A percentile compares a stretch with the other conserved stretches of the same genome.
Conservation (phyloP, 1,139 yeast genomes). For the Pichia sp. region DNA sequence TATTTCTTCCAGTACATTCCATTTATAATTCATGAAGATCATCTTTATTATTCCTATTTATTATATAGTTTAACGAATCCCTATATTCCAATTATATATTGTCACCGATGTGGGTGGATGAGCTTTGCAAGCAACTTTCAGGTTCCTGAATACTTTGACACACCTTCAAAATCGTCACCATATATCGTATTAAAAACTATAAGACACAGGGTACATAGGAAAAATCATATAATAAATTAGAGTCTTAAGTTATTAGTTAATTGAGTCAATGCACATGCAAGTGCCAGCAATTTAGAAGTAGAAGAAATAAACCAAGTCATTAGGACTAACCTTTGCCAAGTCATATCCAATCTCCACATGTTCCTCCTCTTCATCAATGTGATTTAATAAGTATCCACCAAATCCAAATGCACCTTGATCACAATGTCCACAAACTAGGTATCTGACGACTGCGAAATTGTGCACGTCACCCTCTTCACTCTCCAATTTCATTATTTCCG, state of each 20-base stretch:
- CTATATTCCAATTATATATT: too few relatives aligned
- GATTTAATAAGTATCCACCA: constrained; percentile 38
- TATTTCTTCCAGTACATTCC: constrained; percentile 4
- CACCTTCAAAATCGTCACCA: too few relatives aligned
- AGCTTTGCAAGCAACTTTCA: too few relatives aligned
- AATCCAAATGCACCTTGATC: constrained; percentile 70
- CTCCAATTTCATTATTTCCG: constrained; percentile 11
- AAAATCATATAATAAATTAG: neutral
- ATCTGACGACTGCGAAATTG: constrained; percentile 37
- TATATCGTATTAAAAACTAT: too few relatives aligned
- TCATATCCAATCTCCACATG: constrained; percentile 13
- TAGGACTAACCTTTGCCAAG: constrained; percentile 9
- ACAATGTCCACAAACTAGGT: constrained; percentile 64
- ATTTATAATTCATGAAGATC: constrained; percentile 1
- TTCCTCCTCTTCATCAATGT: constrained; percentile 24
- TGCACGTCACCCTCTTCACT: constrained; percentile 12
- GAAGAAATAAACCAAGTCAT: constrained; percentile 18
- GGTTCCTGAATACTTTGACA: too few relatives aligned
- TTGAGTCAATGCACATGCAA: neutral
- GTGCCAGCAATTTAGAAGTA: constrained; percentile 1
- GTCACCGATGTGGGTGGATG: too few relatives aligned
- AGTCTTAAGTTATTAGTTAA: neutral
- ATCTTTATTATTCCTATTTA: neutral
- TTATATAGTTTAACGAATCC: too few relatives aligned
- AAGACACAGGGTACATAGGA: too few relatives aligned